Base-by-base conservation (phyloP, 1,284 basidiomycete species). In the Trichosporon asahii region DNA sequence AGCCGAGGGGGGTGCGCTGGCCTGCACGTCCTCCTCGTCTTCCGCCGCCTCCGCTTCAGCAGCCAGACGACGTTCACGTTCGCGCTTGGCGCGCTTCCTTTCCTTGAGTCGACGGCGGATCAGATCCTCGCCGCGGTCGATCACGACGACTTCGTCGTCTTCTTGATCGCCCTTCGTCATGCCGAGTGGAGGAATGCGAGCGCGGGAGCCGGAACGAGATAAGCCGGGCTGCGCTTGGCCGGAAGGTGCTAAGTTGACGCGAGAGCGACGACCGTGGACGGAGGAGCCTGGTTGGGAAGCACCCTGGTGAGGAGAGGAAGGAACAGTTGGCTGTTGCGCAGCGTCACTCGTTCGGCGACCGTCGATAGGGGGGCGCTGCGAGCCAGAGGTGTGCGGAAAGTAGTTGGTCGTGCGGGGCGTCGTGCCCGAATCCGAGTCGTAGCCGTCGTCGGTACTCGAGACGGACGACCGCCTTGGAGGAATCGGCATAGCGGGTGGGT, bases 101-200 rank as follows among this genome's bases (percentile, higher is more conserved):
- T 86, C 86, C 72, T 84, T 84, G 80, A 86, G 85, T 31, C 87
- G 77, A 53, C 85, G 80, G 44, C 85, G 79, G 68, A 88, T 85
- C 9, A 88, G 84, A 73, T 85, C 85, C 70, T 87, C 86, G 8
- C 87, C 87, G 29, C 87, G 80, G 75, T 88, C 87, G 40, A 80
- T 77, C 11, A 81, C 79, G 57, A 82, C 76, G 9, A 84, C 81
- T 70, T 86, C 86, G 70, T 88, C 86, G 68, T 87, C 86, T 27
- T 78, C 77, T 8, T 76, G 72, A 18, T 66, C 65, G 57, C 70
- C 70, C 40, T 70, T 67, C 14, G 65, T 66, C 44, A 66, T 66
- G 46, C 15, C 31, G 2, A 33, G 64, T 0, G 46, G 8, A 5
- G 68, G 68, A 15, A 71, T 66, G 25, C 72, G 72, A 5, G 55